phyloP scores from a whole-genome alignment of 345 rosid species.

The Sonneratia alba region DNA sequence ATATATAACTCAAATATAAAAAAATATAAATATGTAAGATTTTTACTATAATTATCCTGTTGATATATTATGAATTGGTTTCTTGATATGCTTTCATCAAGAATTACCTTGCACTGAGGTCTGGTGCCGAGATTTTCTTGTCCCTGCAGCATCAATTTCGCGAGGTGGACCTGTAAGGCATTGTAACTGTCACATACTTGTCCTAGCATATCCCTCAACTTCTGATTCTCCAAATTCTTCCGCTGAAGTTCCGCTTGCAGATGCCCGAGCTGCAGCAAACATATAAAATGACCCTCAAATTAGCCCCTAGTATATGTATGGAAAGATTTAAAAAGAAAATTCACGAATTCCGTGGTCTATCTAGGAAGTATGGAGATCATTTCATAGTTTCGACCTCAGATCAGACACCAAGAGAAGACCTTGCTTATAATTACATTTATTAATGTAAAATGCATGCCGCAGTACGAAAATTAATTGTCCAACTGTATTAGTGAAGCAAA shows the following conservation, averaged over 20 bases:
- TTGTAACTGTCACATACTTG: conserved; percentile 34
- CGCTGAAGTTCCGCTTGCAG: conserved; percentile 36
- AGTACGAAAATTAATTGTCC: neutral
- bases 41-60: too few species aligned
- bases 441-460: neutral
- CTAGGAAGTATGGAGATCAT: too few species aligned
- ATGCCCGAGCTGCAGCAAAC: conserved; percentile 20
- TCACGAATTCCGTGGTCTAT: too few species aligned
- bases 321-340: neutral
- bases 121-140: conserved; percentile 1
- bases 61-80: neutral
- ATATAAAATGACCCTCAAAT: neutral
- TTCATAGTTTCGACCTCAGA: too few species aligned
- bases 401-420: neutral
- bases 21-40: too few species aligned
- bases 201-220: conserved; percentile 25
- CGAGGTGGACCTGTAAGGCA: conserved; percentile 31
- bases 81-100: neutral
- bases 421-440: neutral
- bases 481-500: neutral
- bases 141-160: conserved; percentile 19
- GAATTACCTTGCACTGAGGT: neutral
- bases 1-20: too few species aligned
- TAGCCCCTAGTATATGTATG: neutral
- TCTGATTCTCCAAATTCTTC: conserved; percentile 37